Base-by-base conservation (phyloP, 2,329 filamentous ascomycete genomes). In the Microdochium bolleyi region DNA sequence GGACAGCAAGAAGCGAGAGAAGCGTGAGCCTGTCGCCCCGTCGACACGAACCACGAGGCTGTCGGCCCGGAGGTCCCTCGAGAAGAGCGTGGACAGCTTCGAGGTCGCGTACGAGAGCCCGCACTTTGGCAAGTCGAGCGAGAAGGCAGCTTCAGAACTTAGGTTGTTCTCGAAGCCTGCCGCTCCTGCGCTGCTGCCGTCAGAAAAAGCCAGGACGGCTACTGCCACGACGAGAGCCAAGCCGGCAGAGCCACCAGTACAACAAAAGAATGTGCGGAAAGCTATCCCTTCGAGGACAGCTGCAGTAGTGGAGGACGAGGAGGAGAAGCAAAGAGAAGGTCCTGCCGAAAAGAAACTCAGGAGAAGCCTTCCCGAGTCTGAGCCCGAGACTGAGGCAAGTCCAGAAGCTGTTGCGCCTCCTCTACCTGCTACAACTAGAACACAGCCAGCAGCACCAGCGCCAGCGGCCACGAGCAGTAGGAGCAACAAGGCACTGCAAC, bases 61-160 rank as follows among this genome's bases (percentile, higher is more conserved):
- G 16, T 10, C 41, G 9, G 41, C 57, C 10, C 61, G 57, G 19
- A 62, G 65, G 49, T 66, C 66, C 3, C 66, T 68, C 10, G 59
- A 61, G 56, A 62, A 58, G 52, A 54, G 54, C 50, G 22, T 54
- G 2, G 60, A 57, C 30, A 54, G 55, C 41, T 57, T 57, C 24
- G 58, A 53, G 10, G 49, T 56, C 8, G 62, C 63, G 2, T 66
- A 65, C 38, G 64, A 67, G 37, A 67, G 64, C 48, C 64, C 65
- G 4, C 49, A 67, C 1, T 67, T 67, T 27, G 65, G 64, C 11
- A 64, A 58, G 24, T 66, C 64, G 16, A 62, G 63, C 16, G 64
- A 66, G 54, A 60, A 59, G 16, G 62, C 10, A 67, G 67, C 55
- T 66, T 63, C 16, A 64, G 62, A 32, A 59, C 62, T 2, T 54